These are phyloP conservation scores for Zygotorulaspora sp. DNA, from an alignment of 805 yeast genomes.

Conservation along the genomic window DNA sequence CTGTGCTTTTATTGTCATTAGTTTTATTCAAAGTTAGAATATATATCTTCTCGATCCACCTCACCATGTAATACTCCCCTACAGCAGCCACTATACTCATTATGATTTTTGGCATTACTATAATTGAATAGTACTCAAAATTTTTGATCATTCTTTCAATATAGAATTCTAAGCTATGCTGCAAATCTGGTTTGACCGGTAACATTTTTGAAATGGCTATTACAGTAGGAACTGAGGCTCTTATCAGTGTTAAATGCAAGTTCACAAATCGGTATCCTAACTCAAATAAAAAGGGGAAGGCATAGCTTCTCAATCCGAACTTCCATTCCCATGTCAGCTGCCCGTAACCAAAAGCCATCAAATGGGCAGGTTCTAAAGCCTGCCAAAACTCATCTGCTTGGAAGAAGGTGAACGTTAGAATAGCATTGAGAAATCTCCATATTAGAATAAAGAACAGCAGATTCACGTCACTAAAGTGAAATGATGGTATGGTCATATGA, in stretches of 20 bases:
- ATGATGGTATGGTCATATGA: too few species aligned
- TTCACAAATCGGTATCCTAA: conserved; percentile 20
- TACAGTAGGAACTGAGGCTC: neutral
- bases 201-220: neutral
- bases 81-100: conserved; percentile 67
- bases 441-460: too few species aligned
- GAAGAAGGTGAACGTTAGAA: conserved; percentile 67
- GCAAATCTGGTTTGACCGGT: conserved; percentile 4
- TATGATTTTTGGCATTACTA: conserved; percentile 56
- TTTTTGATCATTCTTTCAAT: conserved; percentile 28
- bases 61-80: conserved; percentile 61
- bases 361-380: conserved; percentile 86
- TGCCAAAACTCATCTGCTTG: conserved; percentile 98
- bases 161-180: conserved; percentile 8
- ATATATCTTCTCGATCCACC: conserved; percentile 39
- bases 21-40: conserved; percentile 18
- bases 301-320: conserved; percentile 64
- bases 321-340: conserved; percentile 94
- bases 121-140: conserved; percentile 40
- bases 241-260: neutral
- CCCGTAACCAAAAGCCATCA: conserved; percentile 70
- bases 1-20: conserved; percentile 7
- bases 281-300: conserved; percentile 72
- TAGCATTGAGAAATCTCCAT: conserved; percentile 57
- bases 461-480: too few species aligned